Conservation (phyloP, 306 rosid species). For the Rosa multiflora region DNA sequence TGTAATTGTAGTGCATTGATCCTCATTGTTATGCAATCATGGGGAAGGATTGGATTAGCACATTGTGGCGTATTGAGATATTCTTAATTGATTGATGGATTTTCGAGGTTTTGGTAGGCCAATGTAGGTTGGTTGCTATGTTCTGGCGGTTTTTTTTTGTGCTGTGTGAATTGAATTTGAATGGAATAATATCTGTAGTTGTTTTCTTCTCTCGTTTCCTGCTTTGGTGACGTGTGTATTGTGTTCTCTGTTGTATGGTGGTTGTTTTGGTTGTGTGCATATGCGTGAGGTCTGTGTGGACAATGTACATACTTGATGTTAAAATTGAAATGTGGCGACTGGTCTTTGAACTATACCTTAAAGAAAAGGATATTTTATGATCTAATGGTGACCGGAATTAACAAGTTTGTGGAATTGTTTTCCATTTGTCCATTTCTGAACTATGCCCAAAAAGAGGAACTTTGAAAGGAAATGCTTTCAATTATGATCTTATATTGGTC, state of each 20-base stretch:
- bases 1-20: background rate
- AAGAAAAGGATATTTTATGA: background rate
- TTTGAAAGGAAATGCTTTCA: background rate
- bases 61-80: background rate
- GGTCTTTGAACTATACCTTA: background rate
- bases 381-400: background rate
- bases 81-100: background rate
- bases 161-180: background rate
- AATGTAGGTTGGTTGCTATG: background rate
- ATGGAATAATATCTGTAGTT: background rate
- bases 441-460: background rate
- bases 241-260: background rate
- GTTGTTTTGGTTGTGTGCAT: background rate
- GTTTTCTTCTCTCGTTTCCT: background rate
- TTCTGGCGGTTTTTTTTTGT: too few species aligned
- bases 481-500: conserved; percentile 17
- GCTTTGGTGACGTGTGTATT: background rate
- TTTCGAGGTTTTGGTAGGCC: background rate
- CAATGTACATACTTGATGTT: background rate
- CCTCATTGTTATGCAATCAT: background rate
- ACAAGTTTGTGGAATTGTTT: background rate
- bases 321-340: background rate
- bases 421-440: background rate
- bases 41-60: background rate
- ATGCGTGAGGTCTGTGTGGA: background rate